Evolutionary conservation across 2,329 filamentous ascomycete species (phyloP), one percentile per base, ranked within the genome.

Genomic region (Fusarium protoensiforme): DNA sequence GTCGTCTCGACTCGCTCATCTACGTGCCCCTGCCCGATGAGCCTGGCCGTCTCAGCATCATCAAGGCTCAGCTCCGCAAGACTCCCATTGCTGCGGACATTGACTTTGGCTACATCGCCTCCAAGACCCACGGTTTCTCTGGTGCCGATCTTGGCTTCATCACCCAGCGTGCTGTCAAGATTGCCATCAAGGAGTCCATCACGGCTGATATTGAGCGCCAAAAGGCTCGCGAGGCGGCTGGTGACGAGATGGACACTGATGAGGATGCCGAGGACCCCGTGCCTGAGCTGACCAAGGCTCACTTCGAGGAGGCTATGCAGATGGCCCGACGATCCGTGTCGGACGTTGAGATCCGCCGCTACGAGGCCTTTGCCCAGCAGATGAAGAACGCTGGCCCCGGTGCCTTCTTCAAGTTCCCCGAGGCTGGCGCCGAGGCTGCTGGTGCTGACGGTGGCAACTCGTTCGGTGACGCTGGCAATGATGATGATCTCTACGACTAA

Each of bases 121-220:
- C 92, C 85, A 97, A 97, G 90, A 99, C 96, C 7, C 95, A 99
- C 86, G 96, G 96, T 73, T 99, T 98, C 91, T 98, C 96, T 65
- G 96, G 96, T 95, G 96, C 96, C 81, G 96, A 99, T 93, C 90
- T 99, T 83, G 96, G 96, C 73, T 99, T 98, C 88, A 95, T 99
- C 82, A 98, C 96, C 27, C 96, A 99, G 88, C 95, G 96, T 83
- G 96, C 96, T 62, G 96, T 98, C 88, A 99, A 99, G 92, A 92
- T 98, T 80, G 96, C 96, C 78, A 99, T 99, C 88, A 99, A 99
- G 90, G 92, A 99, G 87, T 92, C 96, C 33, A 99, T 99, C 79
- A 87, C 91, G 20, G 82, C 89, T 54, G 96, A 98, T 71, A 98
- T 99, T 78, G 94, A 97, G 85, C 93, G 94, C 77, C 88, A 89